Evolutionary conservation across 441 rosid genomes (phyloP).

Genomic region (Erysimum cheiri): DNA sequence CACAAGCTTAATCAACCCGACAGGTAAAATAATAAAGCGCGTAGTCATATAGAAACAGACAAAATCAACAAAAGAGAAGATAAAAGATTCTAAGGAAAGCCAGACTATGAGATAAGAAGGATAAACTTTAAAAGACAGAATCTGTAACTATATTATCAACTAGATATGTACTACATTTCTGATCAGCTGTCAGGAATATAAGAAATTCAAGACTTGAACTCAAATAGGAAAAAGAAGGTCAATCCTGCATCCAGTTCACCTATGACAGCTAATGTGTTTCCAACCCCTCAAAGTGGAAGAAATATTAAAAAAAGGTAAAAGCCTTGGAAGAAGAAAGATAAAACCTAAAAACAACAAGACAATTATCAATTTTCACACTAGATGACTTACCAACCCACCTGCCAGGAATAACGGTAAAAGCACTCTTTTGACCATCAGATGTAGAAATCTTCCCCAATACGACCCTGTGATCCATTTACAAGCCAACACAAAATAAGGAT

Average conservation of each 20-base stretch:
- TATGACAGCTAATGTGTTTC: conserved; percentile 19
- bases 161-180: conserved; percentile 15
- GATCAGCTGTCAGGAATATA: conserved; percentile 29
- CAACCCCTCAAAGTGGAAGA: conserved; percentile 2
- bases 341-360: conserved; percentile 27
- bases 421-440: conserved; percentile 87
- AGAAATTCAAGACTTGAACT: conserved; percentile 20
- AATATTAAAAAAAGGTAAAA: background rate
- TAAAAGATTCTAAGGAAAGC: background rate
- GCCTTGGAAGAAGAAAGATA: background rate
- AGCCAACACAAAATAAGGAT: conserved; percentile 38
- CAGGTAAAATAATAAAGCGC: conserved; percentile 9
- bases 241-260: conserved; percentile 23
- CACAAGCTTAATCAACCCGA: conserved; percentile 27
- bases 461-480: conserved; percentile 81
- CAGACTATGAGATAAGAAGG: conserved; percentile 14
- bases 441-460: conserved; percentile 91
- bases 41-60: conserved; percentile 3
- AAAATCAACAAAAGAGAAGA: conserved; percentile 7
- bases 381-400: conserved; percentile 94
- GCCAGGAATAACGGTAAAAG: conserved; percentile 82
- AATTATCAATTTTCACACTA: conserved; percentile 22
- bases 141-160: conserved; percentile 10
- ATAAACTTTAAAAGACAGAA: conserved; percentile 3
- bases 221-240: background rate